These are phyloP conservation scores for Phytophthora pluvialis DNA, from an alignment of 352 stramenopile species.

Conservation along the genomic window DNA sequence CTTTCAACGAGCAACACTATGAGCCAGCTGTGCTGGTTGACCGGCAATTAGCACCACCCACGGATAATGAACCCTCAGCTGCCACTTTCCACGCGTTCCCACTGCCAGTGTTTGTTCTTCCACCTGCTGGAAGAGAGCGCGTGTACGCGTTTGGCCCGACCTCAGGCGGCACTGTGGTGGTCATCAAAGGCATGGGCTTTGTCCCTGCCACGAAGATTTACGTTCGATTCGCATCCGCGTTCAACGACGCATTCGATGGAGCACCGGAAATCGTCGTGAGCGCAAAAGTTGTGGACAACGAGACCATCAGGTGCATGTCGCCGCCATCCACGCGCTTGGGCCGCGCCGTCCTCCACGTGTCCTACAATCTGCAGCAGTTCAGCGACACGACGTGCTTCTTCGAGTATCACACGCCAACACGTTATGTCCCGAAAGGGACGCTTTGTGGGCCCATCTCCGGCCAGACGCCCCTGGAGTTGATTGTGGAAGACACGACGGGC, in stretches of 20 bases:
- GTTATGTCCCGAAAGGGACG: slow-evolving; percentile 47
- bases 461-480: slow-evolving; percentile 53
- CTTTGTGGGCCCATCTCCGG: slow-evolving; percentile 68
- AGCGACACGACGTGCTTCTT: slow-evolving; percentile 71
- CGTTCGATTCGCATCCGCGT: slow-evolving; percentile 62
- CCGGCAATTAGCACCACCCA: not conserved
- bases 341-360: slow-evolving; percentile 56
- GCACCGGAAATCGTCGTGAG: slow-evolving; percentile 53
- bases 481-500: slow-evolving; percentile 45
- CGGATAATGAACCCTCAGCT: slow-evolving; percentile 5
- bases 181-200: slow-evolving; percentile 67
- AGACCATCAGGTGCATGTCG: slow-evolving; percentile 60
- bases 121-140: slow-evolving; percentile 40
- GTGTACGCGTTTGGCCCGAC: slow-evolving; percentile 61
- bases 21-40: slow-evolving; percentile 34
- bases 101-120: slow-evolving; percentile 63
- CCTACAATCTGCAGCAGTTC: slow-evolving; percentile 80
- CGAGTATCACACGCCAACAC: slow-evolving; percentile 65
- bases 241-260: slow-evolving; percentile 39
- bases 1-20: slow-evolving; percentile 77
- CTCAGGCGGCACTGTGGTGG: slow-evolving; percentile 51
- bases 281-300: slow-evolving; percentile 54
- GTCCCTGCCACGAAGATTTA: slow-evolving; percentile 69
- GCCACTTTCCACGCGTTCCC: slow-evolving; percentile 60
- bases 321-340: slow-evolving; percentile 43